Percentiles rank a stretch among this genome's conserved stretches.
Conservation (phyloP, 495 filamentous ascomycete genomes). For the Tirmania nivea region DNA sequence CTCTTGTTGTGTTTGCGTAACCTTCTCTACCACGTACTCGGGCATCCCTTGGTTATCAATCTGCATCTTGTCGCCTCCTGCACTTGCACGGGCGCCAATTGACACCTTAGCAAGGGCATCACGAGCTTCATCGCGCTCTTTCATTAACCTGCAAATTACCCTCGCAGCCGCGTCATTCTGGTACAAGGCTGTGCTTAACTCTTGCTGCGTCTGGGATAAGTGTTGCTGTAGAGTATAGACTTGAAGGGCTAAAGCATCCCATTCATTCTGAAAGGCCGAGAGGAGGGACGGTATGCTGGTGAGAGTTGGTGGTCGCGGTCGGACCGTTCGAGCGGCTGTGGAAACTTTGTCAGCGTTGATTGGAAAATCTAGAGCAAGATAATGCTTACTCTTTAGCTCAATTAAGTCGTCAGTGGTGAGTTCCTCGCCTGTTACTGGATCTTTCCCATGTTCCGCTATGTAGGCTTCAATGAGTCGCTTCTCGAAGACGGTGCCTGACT, state of each 20-base stretch:
- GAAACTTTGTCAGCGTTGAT: background rate
- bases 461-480: constrained; percentile 88
- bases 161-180: constrained; percentile 88
- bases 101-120: constrained; percentile 77
- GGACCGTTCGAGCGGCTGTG: constrained; percentile 46
- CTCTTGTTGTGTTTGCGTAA: constrained; percentile 27
- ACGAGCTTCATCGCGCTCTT: constrained; percentile 77
- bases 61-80: constrained; percentile 62
- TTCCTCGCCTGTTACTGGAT: constrained; percentile 79
- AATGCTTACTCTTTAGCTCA: constrained; percentile 38
- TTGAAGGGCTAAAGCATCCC: constrained; percentile 84
- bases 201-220: constrained; percentile 70
- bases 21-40: constrained; percentile 43
- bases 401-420: constrained; percentile 70
- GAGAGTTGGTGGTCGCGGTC: constrained; percentile 77
- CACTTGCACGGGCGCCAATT: constrained; percentile 33
- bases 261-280: constrained; percentile 93
- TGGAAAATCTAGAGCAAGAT: background rate
- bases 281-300: constrained; percentile 95
- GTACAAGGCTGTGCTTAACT: constrained; percentile 80
- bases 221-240: constrained; percentile 75
- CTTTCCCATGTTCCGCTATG: constrained; percentile 80
- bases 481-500: constrained; percentile 88
- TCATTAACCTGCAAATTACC: constrained; percentile 72
- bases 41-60: constrained; percentile 53